Evolutionary conservation across 192 early-diverging fungal species (phyloP).

Genomic region (Backusella parvicylindrica): DNA sequence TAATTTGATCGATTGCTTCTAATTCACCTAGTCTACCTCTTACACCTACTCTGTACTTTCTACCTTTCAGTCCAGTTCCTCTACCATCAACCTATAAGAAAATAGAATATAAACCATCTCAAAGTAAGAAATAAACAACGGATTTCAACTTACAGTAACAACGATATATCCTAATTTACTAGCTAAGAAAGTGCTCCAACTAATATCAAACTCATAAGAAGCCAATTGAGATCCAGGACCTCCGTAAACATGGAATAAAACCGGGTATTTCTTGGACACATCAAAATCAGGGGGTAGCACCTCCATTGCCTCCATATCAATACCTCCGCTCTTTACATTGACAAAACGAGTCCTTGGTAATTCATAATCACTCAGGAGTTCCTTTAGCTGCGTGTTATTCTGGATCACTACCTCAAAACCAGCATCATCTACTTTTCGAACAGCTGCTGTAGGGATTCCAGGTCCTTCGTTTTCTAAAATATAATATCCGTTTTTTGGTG

Average conservation of each 20-base stretch:
- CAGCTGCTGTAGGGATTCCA: constrained; percentile 72
- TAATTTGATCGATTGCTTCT: constrained; percentile 86
- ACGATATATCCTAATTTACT: constrained; percentile 66
- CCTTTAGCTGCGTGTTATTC: constrained; percentile 50
- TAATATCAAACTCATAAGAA: constrained; percentile 58
- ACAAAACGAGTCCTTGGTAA: constrained; percentile 51
- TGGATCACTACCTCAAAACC: constrained; percentile 53
- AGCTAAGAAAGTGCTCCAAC: constrained; percentile 68
- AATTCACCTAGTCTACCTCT: constrained; percentile 73
- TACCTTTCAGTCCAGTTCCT: constrained; percentile 86
- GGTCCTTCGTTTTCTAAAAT: constrained; percentile 81
- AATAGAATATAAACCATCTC: constrained; percentile 9
- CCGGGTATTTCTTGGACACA: constrained; percentile 69
- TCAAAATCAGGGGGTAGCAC: constrained; percentile 81
- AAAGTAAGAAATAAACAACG: background rate
- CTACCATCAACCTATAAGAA: constrained; percentile 67
- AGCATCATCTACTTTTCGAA: constrained; percentile 51
- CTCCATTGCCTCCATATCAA: constrained; percentile 68
- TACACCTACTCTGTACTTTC: constrained; percentile 74
- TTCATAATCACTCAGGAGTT: constrained; percentile 49
- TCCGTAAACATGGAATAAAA: constrained; percentile 86
- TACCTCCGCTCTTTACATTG: constrained; percentile 32
- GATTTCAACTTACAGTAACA: constrained; percentile 37
- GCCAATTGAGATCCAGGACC: constrained; percentile 89
- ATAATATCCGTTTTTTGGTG: constrained; percentile 69